Conservation (phyloP, 116 monocot species). For the Phalaenopsis hybrid region DNA sequence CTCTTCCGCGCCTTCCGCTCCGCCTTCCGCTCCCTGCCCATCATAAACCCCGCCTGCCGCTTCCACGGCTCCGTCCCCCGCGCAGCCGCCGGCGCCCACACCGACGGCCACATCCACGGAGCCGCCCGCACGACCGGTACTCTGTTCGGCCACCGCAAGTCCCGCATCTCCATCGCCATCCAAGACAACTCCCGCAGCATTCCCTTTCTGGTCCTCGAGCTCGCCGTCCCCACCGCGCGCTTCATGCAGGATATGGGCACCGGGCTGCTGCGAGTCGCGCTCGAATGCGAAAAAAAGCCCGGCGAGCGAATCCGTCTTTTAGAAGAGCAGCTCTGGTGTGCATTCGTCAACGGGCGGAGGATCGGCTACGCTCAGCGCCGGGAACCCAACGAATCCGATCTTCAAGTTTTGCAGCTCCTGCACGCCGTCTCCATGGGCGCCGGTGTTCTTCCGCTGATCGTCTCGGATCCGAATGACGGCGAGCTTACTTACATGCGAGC, state of each 20-base stretch:
- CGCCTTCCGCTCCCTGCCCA: slow-evolving; percentile 73
- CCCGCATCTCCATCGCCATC: slow-evolving; percentile 59
- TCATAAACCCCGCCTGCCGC: slow-evolving; percentile 40
- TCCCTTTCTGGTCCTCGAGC: slow-evolving; percentile 61
- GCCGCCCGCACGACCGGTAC: slow-evolving; percentile 75
- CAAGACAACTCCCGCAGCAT: slow-evolving; percentile 69
- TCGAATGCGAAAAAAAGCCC: slow-evolving; percentile 86
- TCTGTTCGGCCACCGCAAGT: slow-evolving; percentile 67
- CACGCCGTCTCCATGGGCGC: slow-evolving; percentile 85
- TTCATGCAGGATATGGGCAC: slow-evolving; percentile 85
- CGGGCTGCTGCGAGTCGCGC: slow-evolving; percentile 66
- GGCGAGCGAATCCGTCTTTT: slow-evolving; percentile 28
- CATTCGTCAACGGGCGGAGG: slow-evolving; percentile 62
- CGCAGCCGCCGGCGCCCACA: not conserved
- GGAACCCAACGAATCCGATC: slow-evolving; percentile 58
- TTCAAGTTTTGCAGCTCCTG: slow-evolving; percentile 70
- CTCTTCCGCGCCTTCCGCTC: slow-evolving; percentile 50
- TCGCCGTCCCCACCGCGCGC: slow-evolving; percentile 54
- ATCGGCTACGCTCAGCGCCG: slow-evolving; percentile 53
- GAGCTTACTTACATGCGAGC: too few relatives aligned
- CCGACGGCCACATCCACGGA: slow-evolving; percentile 57
- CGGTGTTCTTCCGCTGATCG: slow-evolving; percentile 57
- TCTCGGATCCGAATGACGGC: slow-evolving; percentile 27
- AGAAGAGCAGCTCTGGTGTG: slow-evolving; percentile 75
- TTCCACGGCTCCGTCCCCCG: slow-evolving; percentile 20